Percentiles rank a stretch among this genome's conserved stretches.
Evolutionary conservation across 176 grass and related monocot genomes (phyloP).

Genomic region (Pontederia paniculata): DNA sequence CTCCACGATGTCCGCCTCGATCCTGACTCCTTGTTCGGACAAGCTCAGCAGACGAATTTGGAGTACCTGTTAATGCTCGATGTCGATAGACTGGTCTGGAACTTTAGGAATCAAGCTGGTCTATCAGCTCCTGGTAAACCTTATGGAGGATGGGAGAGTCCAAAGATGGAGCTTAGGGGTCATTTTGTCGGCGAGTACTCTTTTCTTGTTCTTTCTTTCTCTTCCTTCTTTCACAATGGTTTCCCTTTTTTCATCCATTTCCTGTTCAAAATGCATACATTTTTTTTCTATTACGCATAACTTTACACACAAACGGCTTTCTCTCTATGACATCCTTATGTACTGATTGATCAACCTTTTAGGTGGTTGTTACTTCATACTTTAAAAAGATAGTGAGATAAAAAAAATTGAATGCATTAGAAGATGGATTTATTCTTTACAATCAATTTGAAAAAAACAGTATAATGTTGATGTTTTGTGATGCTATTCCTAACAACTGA

Average conservation of each 20-base stretch:
- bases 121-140: slow-evolving; percentile 5
- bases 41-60: slow-evolving; percentile 17
- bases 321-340: no score
- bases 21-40: slow-evolving; percentile 11
- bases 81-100: slow-evolving; percentile 15
- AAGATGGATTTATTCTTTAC: no score
- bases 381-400: no score
- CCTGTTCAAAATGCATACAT: no score
- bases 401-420: no score
- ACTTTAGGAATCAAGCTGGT: slow-evolving; percentile 14
- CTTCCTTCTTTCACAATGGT: not conserved
- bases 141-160: slow-evolving; percentile 18
- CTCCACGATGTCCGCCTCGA: slow-evolving; percentile 18
- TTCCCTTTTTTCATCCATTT: not conserved
- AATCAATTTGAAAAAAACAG: no score
- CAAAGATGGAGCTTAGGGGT: slow-evolving; percentile 13
- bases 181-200: slow-evolving; percentile 15
- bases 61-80: slow-evolving; percentile 19
- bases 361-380: no score
- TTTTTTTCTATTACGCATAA: no score
- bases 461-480: no score
- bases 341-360: no score
- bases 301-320: no score
- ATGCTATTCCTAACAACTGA: no score
- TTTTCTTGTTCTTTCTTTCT: not conserved